phyloP scores from a whole-genome alignment of 257 asterid genomes.

The Lycium ferocissimum region DNA sequence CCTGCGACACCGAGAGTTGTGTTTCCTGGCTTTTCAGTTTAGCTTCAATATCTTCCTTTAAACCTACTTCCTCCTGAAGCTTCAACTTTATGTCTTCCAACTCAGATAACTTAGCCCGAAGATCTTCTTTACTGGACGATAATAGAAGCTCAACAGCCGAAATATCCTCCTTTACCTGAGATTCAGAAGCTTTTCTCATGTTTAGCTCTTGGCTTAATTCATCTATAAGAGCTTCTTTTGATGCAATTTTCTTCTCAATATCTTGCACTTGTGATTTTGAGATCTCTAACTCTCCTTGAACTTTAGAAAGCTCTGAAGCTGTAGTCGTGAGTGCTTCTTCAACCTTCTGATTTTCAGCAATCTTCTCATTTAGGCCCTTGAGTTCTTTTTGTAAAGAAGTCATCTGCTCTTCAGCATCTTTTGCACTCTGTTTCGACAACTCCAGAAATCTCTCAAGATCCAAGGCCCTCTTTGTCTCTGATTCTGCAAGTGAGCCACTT shows the following conservation, averaged over 20 bases:
- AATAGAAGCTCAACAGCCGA: conserved; percentile 59
- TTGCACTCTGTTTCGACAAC: conserved; percentile 59
- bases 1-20: conserved; percentile 47
- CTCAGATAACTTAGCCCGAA: conserved; percentile 55
- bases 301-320: conserved; percentile 61
- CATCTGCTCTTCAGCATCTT: conserved; percentile 67
- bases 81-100: conserved; percentile 59
- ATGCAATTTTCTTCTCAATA: conserved; percentile 66
- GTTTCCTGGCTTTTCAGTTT: conserved; percentile 56
- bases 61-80: conserved; percentile 56
- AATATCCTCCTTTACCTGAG: conserved; percentile 60
- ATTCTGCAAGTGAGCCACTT: conserved; percentile 75
- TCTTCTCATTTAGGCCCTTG: conserved; percentile 54
- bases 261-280: conserved; percentile 69
- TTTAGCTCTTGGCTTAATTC: conserved; percentile 68
- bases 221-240: conserved; percentile 58
- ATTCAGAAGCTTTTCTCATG: conserved; percentile 56
- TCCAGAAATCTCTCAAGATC: conserved; percentile 79
- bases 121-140: conserved; percentile 50
- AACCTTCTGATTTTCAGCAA: conserved; percentile 64
- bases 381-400: conserved; percentile 64
- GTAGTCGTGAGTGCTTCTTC: conserved; percentile 67
- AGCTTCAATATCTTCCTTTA: conserved; percentile 54
- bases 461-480: conserved; percentile 64
- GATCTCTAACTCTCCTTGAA: conserved; percentile 65